Conservation (phyloP, 2,329 filamentous ascomycete species). For the Fusarium globosum region DNA sequence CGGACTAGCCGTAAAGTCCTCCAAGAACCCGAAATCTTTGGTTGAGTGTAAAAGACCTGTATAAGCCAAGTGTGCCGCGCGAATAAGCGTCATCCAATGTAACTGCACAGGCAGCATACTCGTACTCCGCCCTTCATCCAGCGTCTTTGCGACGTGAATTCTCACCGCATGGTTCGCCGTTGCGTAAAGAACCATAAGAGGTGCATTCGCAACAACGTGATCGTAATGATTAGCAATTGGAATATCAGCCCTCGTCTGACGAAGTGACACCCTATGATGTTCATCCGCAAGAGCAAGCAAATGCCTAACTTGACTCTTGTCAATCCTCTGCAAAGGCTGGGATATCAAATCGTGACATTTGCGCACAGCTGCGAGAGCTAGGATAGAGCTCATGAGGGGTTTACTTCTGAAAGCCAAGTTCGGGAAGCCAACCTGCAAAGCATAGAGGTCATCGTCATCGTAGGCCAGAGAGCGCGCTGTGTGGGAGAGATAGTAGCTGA, state of each 20-base stretch:
- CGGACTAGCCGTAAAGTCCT: background rate
- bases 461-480: slow-evolving; percentile 52
- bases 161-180: slow-evolving; percentile 53
- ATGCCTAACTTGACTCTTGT: slow-evolving; percentile 9
- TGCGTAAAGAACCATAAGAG: slow-evolving; percentile 56
- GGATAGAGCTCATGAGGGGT: slow-evolving; percentile 55
- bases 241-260: slow-evolving; percentile 51
- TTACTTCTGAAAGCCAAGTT: slow-evolving; percentile 54
- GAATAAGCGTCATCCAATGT: slow-evolving; percentile 39
- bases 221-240: slow-evolving; percentile 45
- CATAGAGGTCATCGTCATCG: slow-evolving; percentile 53
- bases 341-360: slow-evolving; percentile 51
- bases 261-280: slow-evolving; percentile 53
- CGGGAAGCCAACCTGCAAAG: slow-evolving; percentile 55
- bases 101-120: slow-evolving; percentile 1
- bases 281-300: slow-evolving; percentile 48
- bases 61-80: slow-evolving; percentile 35
- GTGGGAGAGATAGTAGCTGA: slow-evolving; percentile 56
- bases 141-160: slow-evolving; percentile 47
- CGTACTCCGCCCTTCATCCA: slow-evolving; percentile 8
- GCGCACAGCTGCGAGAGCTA: slow-evolving; percentile 55
- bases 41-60: slow-evolving; percentile 12
- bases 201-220: slow-evolving; percentile 45
- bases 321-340: background rate
- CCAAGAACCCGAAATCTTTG: background rate